Base-by-base conservation (phyloP, 2,329 filamentous ascomycete genomes). In the Aspergillus flavus region DNA sequence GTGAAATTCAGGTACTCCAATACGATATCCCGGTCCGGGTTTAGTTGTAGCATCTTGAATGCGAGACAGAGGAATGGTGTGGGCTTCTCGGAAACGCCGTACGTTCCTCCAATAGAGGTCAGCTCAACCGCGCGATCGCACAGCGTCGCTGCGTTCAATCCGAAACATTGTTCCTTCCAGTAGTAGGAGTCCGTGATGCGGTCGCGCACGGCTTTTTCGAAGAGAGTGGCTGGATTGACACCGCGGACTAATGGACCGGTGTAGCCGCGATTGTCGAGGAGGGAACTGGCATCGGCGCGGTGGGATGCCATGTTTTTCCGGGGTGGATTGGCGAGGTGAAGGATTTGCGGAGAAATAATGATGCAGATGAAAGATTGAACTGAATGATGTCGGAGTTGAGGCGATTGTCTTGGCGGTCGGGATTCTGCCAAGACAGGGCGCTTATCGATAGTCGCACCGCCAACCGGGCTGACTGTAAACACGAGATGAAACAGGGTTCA, bases 91-190 rank as follows among this genome's bases (percentile, higher is more conserved):
- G 89, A 86, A 21, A 88, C 86, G 59, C 94, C 93, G 73, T 93
- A 93, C 6, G 93, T 96, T 69, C 95, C 95, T 66, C 94, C 95
- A 61, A 99, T 86, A 78, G 91, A 95, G 56, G 82, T 85, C 54
- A 99, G 86, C 71, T 94, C 91, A 30, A 93, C 91, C 0, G 96
- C 94, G 68, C 95, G 92, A 80, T 97, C 92, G 71, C 97, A 90
- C 6, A 99, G 78, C 0, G 87, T 90, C 1, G 88, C 88, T 4
- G 87, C 86, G 81, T 98, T 99, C 68, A 99, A 85, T 48, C 91
- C 95, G 80, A 98, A 99, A 78, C 95, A 97, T 81, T 97, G 94
- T 80, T 98, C 95, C 79, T 97, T 97, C 91, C 93, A 99, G 83
- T 97, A 99, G 81, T 97, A 96, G 59, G 89, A 92, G 75, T 97